A percentile compares a stretch with the other conserved stretches of the same genome.
phyloP scores from a whole-genome alignment of 2,329 filamentous ascomycete genomes.

The Cladosporium sp. region DNA sequence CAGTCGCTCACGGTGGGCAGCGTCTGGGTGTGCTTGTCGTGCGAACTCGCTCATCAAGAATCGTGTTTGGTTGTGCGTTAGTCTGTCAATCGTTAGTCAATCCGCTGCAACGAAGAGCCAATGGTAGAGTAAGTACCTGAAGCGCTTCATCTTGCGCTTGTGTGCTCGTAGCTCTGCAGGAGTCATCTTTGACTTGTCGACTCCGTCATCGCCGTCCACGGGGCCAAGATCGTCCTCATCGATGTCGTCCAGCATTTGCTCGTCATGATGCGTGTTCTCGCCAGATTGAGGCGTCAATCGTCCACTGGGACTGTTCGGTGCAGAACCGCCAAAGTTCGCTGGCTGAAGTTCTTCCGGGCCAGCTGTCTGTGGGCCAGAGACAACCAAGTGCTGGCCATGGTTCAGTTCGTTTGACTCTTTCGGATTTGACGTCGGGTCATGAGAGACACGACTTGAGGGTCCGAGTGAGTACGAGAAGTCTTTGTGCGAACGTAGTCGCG shows the following conservation, averaged over 20 bases:
- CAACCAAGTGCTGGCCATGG: conserved; percentile 1
- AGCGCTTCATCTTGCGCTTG: conserved; percentile 68
- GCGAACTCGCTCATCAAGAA: conserved; percentile 97
- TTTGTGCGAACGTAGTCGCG: conserved; percentile 43
- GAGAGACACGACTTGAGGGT: conserved; percentile 27
- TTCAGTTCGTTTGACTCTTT: background rate
- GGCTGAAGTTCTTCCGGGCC: conserved; percentile 20
- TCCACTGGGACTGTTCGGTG: conserved; percentile 48
- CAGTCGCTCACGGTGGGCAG: conserved; percentile 81
- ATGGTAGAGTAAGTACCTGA: conserved; percentile 56
- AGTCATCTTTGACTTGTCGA: conserved; percentile 39
- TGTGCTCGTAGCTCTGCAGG: conserved; percentile 51
- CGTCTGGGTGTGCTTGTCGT: conserved; percentile 90
- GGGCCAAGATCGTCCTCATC: conserved; percentile 38
- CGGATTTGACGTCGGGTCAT: background rate
- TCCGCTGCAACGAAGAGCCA: background rate
- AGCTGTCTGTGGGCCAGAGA: conserved; percentile 20
- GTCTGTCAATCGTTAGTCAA: conserved; percentile 50
- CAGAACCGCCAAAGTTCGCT: conserved; percentile 43
- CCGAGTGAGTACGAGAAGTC: conserved; percentile 46
- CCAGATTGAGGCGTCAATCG: conserved; percentile 48
- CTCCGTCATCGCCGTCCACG: conserved; percentile 29
- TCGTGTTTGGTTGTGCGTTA: conserved; percentile 95
- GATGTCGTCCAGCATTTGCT: conserved; percentile 40
- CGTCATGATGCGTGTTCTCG: conserved; percentile 42